Evolutionary conservation across 2,329 filamentous ascomycete genomes (phyloP).

Genomic region (Botrytis fabae): DNA sequence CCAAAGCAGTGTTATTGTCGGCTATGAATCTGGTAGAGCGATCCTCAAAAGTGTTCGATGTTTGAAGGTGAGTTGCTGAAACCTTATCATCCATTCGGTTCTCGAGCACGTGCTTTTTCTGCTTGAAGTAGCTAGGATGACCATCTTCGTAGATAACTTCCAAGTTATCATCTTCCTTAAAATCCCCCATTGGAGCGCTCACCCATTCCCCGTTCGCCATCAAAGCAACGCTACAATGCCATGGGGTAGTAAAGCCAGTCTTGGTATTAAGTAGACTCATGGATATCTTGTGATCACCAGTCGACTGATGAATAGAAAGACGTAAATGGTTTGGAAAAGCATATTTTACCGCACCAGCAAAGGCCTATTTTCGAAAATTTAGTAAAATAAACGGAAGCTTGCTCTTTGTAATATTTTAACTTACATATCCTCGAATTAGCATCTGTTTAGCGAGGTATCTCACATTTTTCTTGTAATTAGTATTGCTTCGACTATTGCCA

Average conservation of each 20-base stretch:
- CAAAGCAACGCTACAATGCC: neutral
- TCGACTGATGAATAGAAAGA: neutral
- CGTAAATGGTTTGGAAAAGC: neutral
- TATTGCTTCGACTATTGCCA: neutral
- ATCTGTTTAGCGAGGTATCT: neutral
- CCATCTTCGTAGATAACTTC: neutral
- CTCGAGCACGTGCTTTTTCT: neutral
- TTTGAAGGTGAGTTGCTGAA: neutral
- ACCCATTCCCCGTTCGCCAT: neutral
- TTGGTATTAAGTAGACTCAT: neutral
- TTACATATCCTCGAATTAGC: neutral
- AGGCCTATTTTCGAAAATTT: neutral
- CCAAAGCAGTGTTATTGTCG: neutral
- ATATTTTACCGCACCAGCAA: neutral
- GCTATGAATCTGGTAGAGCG: neutral
- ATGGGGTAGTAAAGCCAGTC: neutral
- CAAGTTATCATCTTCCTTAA: neutral
- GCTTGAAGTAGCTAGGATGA: neutral
- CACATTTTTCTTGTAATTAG: neutral
- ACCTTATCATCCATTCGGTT: neutral
- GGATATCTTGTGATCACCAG: neutral
- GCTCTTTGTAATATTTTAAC: neutral
- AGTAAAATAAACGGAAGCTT: neutral
- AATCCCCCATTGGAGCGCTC: neutral
- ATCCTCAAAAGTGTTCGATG: accelerated